A percentile compares a stretch with the other conserved stretches of the same genome.
Conservation (phyloP, 2,329 filamentous ascomycete genomes). For the Fusarium domesticum region DNA sequence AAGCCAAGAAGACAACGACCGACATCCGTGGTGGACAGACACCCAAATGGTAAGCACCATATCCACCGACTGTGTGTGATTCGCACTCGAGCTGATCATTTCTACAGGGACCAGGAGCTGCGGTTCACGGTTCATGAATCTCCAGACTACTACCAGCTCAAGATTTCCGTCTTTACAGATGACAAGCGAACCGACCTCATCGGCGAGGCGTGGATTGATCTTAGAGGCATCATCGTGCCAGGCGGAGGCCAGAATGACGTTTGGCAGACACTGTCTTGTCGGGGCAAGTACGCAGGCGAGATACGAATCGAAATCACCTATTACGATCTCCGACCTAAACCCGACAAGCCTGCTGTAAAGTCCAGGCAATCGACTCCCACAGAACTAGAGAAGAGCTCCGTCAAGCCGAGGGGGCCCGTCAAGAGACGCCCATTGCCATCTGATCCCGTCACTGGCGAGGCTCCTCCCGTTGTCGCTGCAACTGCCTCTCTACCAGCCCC, state of each 20-base stretch:
- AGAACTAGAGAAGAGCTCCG: constrained; percentile 38
- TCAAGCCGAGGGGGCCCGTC: constrained; percentile 57
- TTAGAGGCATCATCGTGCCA: constrained; percentile 74
- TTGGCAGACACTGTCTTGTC: constrained; percentile 85
- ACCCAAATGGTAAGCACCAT: constrained; percentile 71
- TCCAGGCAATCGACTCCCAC: constrained; percentile 42
- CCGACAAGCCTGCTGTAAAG: constrained; percentile 62
- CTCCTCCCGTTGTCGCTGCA: constrained; percentile 31
- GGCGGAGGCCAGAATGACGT: constrained; percentile 92
- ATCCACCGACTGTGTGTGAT: neutral
- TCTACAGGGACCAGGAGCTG: constrained; percentile 86
- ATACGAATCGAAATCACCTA: constrained; percentile 93
- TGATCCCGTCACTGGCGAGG: constrained; percentile 64
- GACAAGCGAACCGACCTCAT: constrained; percentile 98
- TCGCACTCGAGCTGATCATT: constrained; percentile 14
- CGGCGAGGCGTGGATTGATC: constrained; percentile 85
- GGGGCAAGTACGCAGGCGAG: constrained; percentile 93
- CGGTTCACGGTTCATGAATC: constrained; percentile 96
- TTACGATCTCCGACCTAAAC: constrained; percentile 84
- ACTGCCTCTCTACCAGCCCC: constrained; percentile 5
- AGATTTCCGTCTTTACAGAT: constrained; percentile 95
- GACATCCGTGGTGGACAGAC: constrained; percentile 94
- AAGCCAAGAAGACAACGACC: constrained; percentile 94
- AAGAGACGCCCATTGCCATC: constrained; percentile 82
- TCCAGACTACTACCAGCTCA: constrained; percentile 91